Conservation (phyloP, 2,329 filamentous ascomycete genomes). For the Periconia macrospinosa region DNA sequence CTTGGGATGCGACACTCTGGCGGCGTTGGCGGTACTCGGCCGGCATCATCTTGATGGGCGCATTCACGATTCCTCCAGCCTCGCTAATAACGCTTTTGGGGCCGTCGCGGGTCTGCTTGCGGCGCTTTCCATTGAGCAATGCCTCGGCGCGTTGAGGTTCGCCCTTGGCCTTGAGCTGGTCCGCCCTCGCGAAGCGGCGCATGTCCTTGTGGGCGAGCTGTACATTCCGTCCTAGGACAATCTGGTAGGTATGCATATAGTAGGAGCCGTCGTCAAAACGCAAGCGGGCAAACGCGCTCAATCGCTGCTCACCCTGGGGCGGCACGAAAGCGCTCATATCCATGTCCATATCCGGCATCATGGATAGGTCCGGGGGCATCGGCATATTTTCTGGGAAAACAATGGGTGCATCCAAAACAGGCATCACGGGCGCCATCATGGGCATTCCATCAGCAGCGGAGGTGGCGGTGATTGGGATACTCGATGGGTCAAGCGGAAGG, state of each 20-base stretch:
- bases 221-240: slow-evolving; percentile 73
- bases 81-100: slow-evolving; percentile 67
- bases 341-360: background rate
- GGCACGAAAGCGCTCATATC: background rate
- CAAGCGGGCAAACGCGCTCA: slow-evolving; percentile 66
- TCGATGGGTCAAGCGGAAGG: background rate
- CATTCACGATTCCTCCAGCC: slow-evolving; percentile 65
- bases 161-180: slow-evolving; percentile 27
- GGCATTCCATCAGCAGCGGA: slow-evolving; percentile 7
- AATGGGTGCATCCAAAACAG: slow-evolving; percentile 25
- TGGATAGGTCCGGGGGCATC: slow-evolving; percentile 7
- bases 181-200: slow-evolving; percentile 49
- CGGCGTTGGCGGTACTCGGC: slow-evolving; percentile 39
- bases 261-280: slow-evolving; percentile 76
- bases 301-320: slow-evolving; percentile 34
- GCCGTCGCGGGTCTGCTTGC: slow-evolving; percentile 55
- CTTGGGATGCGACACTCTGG: slow-evolving; percentile 48
- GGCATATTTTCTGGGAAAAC: slow-evolving; percentile 14
- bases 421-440: slow-evolving; percentile 12
- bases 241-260: slow-evolving; percentile 74
- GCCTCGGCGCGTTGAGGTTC: slow-evolving; percentile 27
- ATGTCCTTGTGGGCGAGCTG: slow-evolving; percentile 50
- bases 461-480: background rate
- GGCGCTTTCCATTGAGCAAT: slow-evolving; percentile 42
- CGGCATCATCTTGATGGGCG: slow-evolving; percentile 35